These are phyloP conservation scores for Halophytophthora polymorphica DNA, from an alignment of 352 stramenopile species.

Conservation along the genomic window DNA sequence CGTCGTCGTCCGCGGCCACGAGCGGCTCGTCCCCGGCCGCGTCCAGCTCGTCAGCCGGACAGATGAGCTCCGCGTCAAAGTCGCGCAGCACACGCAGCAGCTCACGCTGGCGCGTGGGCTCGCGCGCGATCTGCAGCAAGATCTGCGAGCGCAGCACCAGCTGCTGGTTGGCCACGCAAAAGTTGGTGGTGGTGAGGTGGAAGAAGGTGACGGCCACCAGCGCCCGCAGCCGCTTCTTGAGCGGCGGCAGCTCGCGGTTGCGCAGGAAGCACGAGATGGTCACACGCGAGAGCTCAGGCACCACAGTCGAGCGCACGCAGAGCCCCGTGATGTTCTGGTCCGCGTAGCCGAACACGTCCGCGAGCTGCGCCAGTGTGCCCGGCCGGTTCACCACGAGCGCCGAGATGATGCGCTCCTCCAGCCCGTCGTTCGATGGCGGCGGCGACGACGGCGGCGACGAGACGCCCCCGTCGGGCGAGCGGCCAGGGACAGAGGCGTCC, in stretches of 20 bases:
- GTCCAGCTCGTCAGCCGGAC: slow-evolving; percentile 23
- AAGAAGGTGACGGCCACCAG: slow-evolving; percentile 78
- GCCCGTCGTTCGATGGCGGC: slow-evolving; percentile 1
- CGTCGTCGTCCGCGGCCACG: slow-evolving; percentile 29
- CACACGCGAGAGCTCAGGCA: slow-evolving; percentile 73
- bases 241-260: slow-evolving; percentile 42
- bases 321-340: slow-evolving; percentile 76
- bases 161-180: slow-evolving; percentile 62
- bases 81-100: slow-evolving; percentile 35
- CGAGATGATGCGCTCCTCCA: slow-evolving; percentile 72
- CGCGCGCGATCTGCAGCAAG: slow-evolving; percentile 38
- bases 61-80: slow-evolving; percentile 30
- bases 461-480: too few relatives aligned
- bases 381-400: slow-evolving; percentile 70
- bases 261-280: slow-evolving; percentile 66
- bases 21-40: slow-evolving; percentile 21
- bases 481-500: neutral
- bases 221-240: slow-evolving; percentile 56
- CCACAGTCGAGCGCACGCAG: slow-evolving; percentile 63
- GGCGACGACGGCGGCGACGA: neutral
- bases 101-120: slow-evolving; percentile 17
- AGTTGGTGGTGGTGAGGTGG: slow-evolving; percentile 66
- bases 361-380: slow-evolving; percentile 64
- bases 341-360: slow-evolving; percentile 64
- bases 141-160: slow-evolving; percentile 61